Evolutionary conservation across 75 land plant species (phyloP).

Genomic region (Ceratopteris richardii): DNA sequence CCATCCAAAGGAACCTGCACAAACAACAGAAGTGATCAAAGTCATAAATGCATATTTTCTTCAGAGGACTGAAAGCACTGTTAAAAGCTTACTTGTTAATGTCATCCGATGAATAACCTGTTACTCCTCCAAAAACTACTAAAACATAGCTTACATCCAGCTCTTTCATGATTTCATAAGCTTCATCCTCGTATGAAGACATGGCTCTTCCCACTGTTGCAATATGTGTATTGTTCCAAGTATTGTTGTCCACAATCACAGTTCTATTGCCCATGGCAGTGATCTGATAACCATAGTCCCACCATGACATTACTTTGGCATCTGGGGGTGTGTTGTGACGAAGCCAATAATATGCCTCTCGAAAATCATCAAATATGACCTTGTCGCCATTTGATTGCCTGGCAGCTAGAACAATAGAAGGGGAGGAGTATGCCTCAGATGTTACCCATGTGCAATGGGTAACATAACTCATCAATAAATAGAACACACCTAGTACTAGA

Average conservation of each 20-base stretch:
- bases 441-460: conserved; percentile 99
- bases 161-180: conserved; percentile 89
- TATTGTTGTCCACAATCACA: conserved; percentile 97
- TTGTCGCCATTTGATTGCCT: conserved; percentile 91
- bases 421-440: conserved; percentile 99
- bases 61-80: background rate
- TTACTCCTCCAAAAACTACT: conserved; percentile 98
- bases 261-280: conserved; percentile 99
- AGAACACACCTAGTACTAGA: conserved; percentile 77
- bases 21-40: background rate
- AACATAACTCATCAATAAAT: conserved; percentile 72
- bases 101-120: conserved; percentile 99
- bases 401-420: conserved; percentile 97
- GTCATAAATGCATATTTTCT: background rate
- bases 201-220: conserved; percentile 99
- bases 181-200: conserved; percentile 99
- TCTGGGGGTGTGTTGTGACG: conserved; percentile 93
- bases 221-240: conserved; percentile 99
- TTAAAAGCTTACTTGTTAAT: conserved; percentile 74
- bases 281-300: conserved; percentile 99
- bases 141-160: conserved; percentile 95
- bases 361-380: conserved; percentile 98
- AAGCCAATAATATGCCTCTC: conserved; percentile 98
- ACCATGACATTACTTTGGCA: conserved; percentile 99
- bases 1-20: conserved; percentile 96